These are phyloP conservation scores for Nasturtium officinale DNA, from an alignment of 345 rosid species.

Conservation along the genomic window DNA sequence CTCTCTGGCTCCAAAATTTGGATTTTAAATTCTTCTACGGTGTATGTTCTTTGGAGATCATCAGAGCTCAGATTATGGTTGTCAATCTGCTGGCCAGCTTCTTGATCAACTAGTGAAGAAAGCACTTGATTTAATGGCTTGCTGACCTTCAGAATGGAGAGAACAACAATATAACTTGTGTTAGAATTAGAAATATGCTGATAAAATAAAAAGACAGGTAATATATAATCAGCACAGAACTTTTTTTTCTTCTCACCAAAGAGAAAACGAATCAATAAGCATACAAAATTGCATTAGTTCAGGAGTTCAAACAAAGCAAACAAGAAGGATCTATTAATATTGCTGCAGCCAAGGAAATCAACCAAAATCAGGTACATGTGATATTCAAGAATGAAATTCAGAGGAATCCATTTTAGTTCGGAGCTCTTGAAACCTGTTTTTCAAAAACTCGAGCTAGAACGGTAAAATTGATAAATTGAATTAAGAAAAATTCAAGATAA, in stretches of 20 bases:
- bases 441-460: not conserved
- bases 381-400: constrained; percentile 17
- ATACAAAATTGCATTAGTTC: constrained; percentile 2
- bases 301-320: constrained; percentile 19
- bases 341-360: constrained; percentile 19
- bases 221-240: constrained; percentile 6
- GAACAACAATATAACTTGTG: constrained; percentile 24
- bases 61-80: constrained; percentile 73
- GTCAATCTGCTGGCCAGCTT: constrained; percentile 89
- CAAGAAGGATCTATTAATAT: not conserved
- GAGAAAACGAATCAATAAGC: constrained; percentile 8
- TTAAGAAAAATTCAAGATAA: constrained; percentile 15
- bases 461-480: constrained; percentile 7
- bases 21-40: constrained; percentile 87
- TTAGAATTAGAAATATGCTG: not conserved
- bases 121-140: constrained; percentile 90
- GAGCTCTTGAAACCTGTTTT: constrained; percentile 8
- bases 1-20: constrained; percentile 87
- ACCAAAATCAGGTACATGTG: constrained; percentile 13
- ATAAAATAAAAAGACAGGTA: constrained; percentile 13
- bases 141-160: constrained; percentile 58
- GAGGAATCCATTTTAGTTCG: constrained; percentile 12
- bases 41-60: constrained; percentile 75
- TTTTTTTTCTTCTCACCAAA: constrained; percentile 13
- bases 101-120: constrained; percentile 92